Conservation (phyloP, 495 filamentous ascomycete genomes). For the Penicillium odoratum region DNA sequence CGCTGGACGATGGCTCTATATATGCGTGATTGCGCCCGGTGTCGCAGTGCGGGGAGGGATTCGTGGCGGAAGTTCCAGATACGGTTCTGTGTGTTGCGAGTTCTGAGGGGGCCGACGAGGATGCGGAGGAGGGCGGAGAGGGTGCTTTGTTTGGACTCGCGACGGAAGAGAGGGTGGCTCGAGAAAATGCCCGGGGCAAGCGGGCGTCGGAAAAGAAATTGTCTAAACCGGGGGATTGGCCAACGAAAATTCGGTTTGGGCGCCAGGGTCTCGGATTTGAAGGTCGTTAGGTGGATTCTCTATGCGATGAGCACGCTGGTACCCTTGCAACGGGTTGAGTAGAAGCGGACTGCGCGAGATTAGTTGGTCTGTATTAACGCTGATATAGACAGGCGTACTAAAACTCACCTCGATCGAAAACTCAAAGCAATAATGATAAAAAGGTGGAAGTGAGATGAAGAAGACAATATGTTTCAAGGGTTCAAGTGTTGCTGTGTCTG, state of each 20-base stretch:
- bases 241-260: conserved; percentile 38
- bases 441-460: background rate
- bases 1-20: conserved; percentile 69
- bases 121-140: conserved; percentile 32
- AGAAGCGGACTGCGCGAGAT: conserved; percentile 3
- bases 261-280: conserved; percentile 36
- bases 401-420: background rate
- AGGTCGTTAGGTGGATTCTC: background rate
- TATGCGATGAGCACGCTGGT: conserved; percentile 3
- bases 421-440: background rate
- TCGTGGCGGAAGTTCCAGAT: conserved; percentile 70
- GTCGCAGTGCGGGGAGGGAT: conserved; percentile 67
- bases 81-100: conserved; percentile 58
- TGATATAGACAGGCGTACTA: background rate
- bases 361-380: background rate
- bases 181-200: conserved; percentile 22
- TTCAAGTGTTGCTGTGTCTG: background rate
- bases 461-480: background rate
- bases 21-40: conserved; percentile 69
- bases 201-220: conserved; percentile 22
- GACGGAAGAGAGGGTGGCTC: conserved; percentile 17
- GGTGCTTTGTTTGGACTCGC: conserved; percentile 22
- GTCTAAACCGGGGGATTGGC: conserved; percentile 24
- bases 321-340: conserved; percentile 2
- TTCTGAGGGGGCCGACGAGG: conserved; percentile 59